A percentile compares a stretch with the other conserved stretches of the same genome.
These are phyloP conservation scores for Catunica adiposa DNA, from an alignment of 2,329 filamentous ascomycete genomes.

Conservation along the genomic window DNA sequence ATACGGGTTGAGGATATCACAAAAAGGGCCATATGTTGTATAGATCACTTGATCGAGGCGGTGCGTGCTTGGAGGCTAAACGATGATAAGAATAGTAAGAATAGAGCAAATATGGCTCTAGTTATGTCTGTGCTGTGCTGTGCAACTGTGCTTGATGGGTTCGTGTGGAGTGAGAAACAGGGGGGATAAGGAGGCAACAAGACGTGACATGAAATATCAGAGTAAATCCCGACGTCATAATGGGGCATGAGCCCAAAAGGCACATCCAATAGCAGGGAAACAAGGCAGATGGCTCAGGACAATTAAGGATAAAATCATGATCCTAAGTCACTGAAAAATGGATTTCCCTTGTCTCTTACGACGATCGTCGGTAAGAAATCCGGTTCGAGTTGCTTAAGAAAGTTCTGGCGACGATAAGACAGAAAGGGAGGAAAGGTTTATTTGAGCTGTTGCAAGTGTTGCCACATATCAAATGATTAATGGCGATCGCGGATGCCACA, in stretches of 20 bases:
- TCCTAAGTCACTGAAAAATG: no score
- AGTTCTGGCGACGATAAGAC: background rate
- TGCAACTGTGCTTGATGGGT: background rate
- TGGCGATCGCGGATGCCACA: no score
- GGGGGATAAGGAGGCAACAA: background rate
- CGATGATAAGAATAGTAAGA: background rate
- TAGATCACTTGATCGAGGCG: background rate
- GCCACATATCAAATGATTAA: no score
- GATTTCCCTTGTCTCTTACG: no score
- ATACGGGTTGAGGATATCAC: no score
- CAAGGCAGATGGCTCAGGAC: no score
- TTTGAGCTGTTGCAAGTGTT: no score
- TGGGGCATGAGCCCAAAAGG: background rate
- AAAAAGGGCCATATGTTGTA: background rate
- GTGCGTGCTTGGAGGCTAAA: background rate
- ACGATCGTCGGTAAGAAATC: background rate
- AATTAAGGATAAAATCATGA: no score
- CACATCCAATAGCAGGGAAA: background rate
- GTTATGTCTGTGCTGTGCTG: background rate
- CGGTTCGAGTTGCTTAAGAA: background rate
- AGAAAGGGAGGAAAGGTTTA: no score
- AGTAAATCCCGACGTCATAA: background rate
- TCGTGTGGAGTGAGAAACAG: background rate
- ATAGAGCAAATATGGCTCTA: background rate
- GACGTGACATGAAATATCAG: background rate